Percentiles rank a stretch among this genome's conserved stretches.
Evolutionary conservation across 129 eudicot genomes (phyloP).

Genomic region (Lactuca saligna): DNA sequence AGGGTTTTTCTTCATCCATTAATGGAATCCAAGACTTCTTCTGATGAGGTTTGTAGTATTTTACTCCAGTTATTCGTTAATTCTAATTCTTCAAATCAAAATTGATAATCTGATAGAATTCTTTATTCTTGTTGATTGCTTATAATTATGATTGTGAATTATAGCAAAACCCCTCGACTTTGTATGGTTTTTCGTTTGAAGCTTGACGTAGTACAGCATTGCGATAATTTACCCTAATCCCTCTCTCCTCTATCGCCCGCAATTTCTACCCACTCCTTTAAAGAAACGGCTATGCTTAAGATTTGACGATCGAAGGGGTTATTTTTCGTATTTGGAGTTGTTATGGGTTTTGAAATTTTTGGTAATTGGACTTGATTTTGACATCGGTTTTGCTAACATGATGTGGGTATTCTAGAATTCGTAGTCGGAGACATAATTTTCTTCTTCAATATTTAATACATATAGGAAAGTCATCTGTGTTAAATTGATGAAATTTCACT

Average conservation of each 20-base stretch:
- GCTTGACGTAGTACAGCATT: neutral
- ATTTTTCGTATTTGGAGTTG: neutral
- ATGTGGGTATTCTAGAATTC: neutral
- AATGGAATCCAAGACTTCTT: constrained; percentile 18
- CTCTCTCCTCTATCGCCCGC: neutral
- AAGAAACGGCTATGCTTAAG: neutral
- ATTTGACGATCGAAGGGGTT: constrained; percentile 12
- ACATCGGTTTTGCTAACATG: constrained; percentile 1
- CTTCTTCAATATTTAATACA: neutral
- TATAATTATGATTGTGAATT: neutral
- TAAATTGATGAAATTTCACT: neutral
- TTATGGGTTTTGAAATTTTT: neutral
- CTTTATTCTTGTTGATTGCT: constrained; percentile 2
- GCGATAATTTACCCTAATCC: neutral
- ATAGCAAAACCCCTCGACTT: neutral
- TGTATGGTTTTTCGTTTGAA: constrained; percentile 2
- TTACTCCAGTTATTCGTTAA: neutral
- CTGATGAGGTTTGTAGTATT: constrained; percentile 24
- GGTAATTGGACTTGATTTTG: constrained; percentile 11
- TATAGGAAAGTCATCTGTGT: constrained; percentile 7
- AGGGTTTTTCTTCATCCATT: constrained; percentile 16
- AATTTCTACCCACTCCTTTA: neutral
- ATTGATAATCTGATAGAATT: neutral
- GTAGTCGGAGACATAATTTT: neutral
- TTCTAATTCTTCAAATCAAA: neutral